Percentiles rank a stretch among this genome's conserved stretches.
phyloP scores from a whole-genome alignment of 73 alveolate species.

The Paramecium octaurelia region DNA sequence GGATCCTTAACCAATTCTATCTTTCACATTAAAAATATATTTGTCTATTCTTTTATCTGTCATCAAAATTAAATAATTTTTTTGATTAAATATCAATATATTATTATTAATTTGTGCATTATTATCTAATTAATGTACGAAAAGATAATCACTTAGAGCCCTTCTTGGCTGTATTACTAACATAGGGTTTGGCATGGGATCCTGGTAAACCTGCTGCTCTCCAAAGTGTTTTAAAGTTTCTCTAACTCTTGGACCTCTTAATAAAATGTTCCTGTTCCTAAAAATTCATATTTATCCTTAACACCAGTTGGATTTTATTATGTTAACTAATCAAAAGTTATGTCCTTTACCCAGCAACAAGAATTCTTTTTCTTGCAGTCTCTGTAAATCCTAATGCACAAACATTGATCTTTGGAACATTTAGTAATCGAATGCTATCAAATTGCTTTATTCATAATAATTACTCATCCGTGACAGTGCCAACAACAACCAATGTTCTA shows the following conservation, averaged over 20 bases:
- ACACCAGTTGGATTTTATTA: slow-evolving; percentile 86
- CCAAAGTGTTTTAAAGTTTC: slow-evolving; percentile 95
- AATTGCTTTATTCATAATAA: neutral
- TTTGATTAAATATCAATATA: neutral
- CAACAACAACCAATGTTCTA: slow-evolving; percentile 82
- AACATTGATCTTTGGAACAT: slow-evolving; percentile 88
- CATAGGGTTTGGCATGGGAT: slow-evolving; percentile 57
- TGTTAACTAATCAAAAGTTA: slow-evolving; percentile 93
- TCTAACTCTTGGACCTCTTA: slow-evolving; percentile 95
- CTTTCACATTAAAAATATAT: slow-evolving; percentile 46
- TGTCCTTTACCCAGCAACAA: slow-evolving; percentile 92
- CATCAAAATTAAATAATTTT: neutral
- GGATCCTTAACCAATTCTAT: slow-evolving; percentile 57
- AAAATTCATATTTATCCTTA: neutral
- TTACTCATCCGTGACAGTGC: slow-evolving; percentile 92
- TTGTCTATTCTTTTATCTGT: slow-evolving; percentile 57
- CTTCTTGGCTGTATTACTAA: slow-evolving; percentile 71
- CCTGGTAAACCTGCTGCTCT: slow-evolving; percentile 91
- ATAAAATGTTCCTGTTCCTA: slow-evolving; percentile 85
- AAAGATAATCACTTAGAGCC: slow-evolving; percentile 50
- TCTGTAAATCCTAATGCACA: slow-evolving; percentile 95
- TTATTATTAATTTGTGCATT: neutral
- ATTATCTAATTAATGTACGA: neutral
- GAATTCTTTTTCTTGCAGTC: slow-evolving; percentile 96
- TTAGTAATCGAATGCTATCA: slow-evolving; percentile 68